Base-by-base conservation (phyloP, 768 basidiomycete species). In the Suillus decipiens region DNA sequence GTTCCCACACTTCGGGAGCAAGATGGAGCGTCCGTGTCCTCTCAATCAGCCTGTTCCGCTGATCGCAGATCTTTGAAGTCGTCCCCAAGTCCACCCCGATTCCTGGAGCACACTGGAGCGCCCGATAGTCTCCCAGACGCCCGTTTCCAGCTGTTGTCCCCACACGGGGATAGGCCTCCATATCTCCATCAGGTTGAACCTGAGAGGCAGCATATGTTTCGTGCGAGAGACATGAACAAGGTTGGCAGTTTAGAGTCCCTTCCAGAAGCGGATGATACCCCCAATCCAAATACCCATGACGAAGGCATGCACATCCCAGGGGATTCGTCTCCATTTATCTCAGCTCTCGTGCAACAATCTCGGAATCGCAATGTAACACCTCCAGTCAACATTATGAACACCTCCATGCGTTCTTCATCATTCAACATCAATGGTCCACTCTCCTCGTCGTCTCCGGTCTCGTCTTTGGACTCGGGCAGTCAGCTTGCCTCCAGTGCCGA, bases 381-480 rank as follows among this genome's bases (percentile, higher is more conserved):
- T 11, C 85, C 85, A 17, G 77, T 84, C 28, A 64, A 74, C 63
- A 67, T 77, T 56, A 73, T 66, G 65, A 66, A 66, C 59, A 74
- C 61, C 64, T 71, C 66, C 67, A 73, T 76, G 43, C 76, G 77
- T 53, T 74, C 82, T 2, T 73, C 81, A 9, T 79, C 82, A 4
- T 81, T 81, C 69, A 80, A 80, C 63, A 72, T 73, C 50, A 79
- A 72, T 19, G 79, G 80, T 34, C 77, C 80, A 34, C 81, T 84
- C 68, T 78, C 81, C 4, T 89, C 91, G 3, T 81, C 86, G 3
- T 93, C 92, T 2, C 92, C 92, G 8, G 89, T 86, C 22, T 93
- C 92, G 9, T 93, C 92, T 12, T 71, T 89, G 67, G 89, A 87
- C 72, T 93, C 92, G 12, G 86, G 83, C 59, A 89, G 88, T 67